Percentiles rank a stretch among this genome's conserved stretches.
Conservation (phyloP, 2,329 filamentous ascomycete species). For the Gaeumannomyces tritici region DNA sequence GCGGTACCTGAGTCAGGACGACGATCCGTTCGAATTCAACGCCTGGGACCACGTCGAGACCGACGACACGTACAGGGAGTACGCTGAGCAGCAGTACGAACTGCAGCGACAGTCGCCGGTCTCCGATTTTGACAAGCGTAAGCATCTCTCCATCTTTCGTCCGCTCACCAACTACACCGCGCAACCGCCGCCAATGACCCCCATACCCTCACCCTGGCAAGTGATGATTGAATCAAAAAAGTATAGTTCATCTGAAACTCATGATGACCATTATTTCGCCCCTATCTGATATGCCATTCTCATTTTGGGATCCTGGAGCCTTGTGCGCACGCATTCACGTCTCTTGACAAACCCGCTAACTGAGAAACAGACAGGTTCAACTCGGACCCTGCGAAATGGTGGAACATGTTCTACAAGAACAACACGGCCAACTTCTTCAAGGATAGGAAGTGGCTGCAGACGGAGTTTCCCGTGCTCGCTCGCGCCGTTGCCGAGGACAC, state of each 20-base stretch:
- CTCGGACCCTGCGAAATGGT: slow-evolving; percentile 84
- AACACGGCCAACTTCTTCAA: slow-evolving; percentile 98
- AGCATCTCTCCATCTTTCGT: slow-evolving; percentile 21
- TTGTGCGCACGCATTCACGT: neutral
- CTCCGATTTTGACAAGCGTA: slow-evolving; percentile 83
- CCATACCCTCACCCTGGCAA: slow-evolving; percentile 11
- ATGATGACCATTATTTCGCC: slow-evolving; percentile 67
- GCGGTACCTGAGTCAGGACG: slow-evolving; percentile 70
- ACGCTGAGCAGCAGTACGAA: slow-evolving; percentile 73
- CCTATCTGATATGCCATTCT: slow-evolving; percentile 49
- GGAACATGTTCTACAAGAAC: slow-evolving; percentile 97
- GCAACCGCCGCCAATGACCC: neutral
- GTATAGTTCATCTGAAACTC: slow-evolving; percentile 64
- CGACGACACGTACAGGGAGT: slow-evolving; percentile 78
- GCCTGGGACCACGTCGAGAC: slow-evolving; percentile 98
- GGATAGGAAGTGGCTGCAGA: slow-evolving; percentile 90
- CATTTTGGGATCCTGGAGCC: neutral
- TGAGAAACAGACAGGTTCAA: slow-evolving; percentile 65
- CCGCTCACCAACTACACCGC: neutral
- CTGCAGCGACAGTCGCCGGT: slow-evolving; percentile 82
- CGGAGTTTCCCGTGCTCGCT: slow-evolving; percentile 87
- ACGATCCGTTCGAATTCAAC: slow-evolving; percentile 95
- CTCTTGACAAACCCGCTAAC: slow-evolving; percentile 26
- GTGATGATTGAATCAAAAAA: slow-evolving; percentile 43
- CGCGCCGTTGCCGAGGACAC: slow-evolving; percentile 63